A percentile compares a stretch with the other conserved stretches of the same genome.
Evolutionary conservation across 2,329 filamentous ascomycete genomes (phyloP).

Genomic region (Waltergamsia citrina): DNA sequence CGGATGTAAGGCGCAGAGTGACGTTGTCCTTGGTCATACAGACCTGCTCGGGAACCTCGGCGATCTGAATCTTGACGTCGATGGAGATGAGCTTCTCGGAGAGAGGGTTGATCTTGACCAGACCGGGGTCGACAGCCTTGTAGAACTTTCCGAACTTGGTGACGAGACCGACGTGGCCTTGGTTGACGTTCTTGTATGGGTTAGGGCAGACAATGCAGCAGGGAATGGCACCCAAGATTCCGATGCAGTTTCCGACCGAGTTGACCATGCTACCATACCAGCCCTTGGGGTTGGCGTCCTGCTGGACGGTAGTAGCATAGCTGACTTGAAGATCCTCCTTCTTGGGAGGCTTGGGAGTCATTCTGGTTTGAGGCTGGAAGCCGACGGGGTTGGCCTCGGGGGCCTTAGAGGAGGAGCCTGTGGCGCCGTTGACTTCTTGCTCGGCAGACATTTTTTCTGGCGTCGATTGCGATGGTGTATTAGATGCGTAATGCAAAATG

Average conservation of each 20-base stretch:
- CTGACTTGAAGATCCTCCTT: conserved; percentile 77
- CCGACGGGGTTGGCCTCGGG: conserved; percentile 18
- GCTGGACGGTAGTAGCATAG: conserved; percentile 57
- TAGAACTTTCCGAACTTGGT: conserved; percentile 95
- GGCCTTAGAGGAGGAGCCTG: conserved; percentile 18
- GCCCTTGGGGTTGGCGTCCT: conserved; percentile 62
- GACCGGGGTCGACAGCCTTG: conserved; percentile 89
- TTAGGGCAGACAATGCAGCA: conserved; percentile 92
- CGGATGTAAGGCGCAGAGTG: conserved; percentile 82
- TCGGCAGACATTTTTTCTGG: no score
- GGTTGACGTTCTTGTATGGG: conserved; percentile 84
- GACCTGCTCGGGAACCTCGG: conserved; percentile 89
- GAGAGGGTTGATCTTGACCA: conserved; percentile 95
- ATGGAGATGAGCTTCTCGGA: conserved; percentile 84
- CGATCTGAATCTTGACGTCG: conserved; percentile 98
- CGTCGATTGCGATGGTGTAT: no score
- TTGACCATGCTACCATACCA: conserved; percentile 92
- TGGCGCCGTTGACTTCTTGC: conserved; percentile 5
- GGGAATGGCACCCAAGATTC: conserved; percentile 75
- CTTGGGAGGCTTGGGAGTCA: conserved; percentile 70
- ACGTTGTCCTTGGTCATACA: conserved; percentile 99
- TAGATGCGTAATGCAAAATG: no score
- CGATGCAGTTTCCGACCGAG: conserved; percentile 62
- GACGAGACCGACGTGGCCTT: conserved; percentile 91
- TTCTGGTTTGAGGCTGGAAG: conserved; percentile 43